Evolutionary conservation across 306 rosid species (phyloP), one percentile per base, ranked within the genome.

Genomic region (Mimosa bimucronata): DNA sequence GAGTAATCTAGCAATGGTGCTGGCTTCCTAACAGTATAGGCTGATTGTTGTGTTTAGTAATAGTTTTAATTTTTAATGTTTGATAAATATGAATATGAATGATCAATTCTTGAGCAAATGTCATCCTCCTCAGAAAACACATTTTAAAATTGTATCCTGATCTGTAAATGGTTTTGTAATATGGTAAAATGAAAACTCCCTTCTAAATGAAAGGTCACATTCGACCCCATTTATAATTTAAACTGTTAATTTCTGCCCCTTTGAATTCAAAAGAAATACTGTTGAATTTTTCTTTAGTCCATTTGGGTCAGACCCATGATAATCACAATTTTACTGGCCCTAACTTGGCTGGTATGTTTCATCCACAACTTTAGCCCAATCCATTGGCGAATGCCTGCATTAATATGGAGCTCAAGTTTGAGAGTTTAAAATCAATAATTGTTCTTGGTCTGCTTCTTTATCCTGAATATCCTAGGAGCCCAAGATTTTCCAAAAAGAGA

Each of bases 71-170:
- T 1, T 15, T 46, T 46, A 16, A 48, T 48, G 21, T 30, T 72
- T 71, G 28, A 26, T 46, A n/a, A n/a, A n/a, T n/a, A n/a, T n/a
- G 29, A 37, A 26, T 8, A 45, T 19, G 73, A 40, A 37, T 79
- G 75, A 88, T 80, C 90, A 92, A 95, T 97, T 92, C 74, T 82
- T 91, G 83, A 91, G 91, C 88, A 90, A 92, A 89, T 85, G n/a
- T n/a, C 85, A 79, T 85, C 97, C 97, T 81, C 94, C 97, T 80
- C 61, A 85, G 77, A 94, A 90, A 89, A 92, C 97, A 12, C 70
- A 88, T 90, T 48, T 92, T 91, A 80, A 87, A 83, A 75, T 80
- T 66, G 91, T 97, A 57, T 86, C 76, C 81, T 72, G 85, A 91
- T 84, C 55, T 89, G 41, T 50, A n/a, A n/a, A n/a, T n/a, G n/a